Evolutionary conservation across 805 yeast genomes (phyloP).

Genomic region (Saturnispora saitoi): DNA sequence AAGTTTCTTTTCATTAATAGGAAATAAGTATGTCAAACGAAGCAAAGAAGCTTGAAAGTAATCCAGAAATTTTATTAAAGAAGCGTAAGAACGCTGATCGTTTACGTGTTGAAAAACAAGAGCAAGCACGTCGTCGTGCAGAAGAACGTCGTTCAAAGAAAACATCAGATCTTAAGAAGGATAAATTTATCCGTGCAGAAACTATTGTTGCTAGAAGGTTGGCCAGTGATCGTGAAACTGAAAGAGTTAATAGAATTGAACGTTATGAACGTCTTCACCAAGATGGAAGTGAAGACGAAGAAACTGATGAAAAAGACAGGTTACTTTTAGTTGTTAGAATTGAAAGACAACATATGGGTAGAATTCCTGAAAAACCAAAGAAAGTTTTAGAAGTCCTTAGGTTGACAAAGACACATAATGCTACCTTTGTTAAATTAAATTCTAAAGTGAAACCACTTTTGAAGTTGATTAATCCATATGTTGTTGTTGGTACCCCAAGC

Average conservation of each 20-base stretch:
- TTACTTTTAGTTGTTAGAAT: constrained; percentile 61
- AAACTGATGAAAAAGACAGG: constrained; percentile 24
- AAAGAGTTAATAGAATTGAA: constrained; percentile 56
- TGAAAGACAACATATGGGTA: constrained; percentile 54
- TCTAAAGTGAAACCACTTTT: constrained; percentile 52
- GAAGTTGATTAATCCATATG: constrained; percentile 62
- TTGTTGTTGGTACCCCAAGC: constrained; percentile 70
- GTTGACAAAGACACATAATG: constrained; percentile 51
- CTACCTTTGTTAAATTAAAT: constrained; percentile 63
- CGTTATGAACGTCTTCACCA: constrained; percentile 36
- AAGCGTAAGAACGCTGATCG: constrained; percentile 76
- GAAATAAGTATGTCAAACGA: constrained; percentile 16
- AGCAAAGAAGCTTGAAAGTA: constrained; percentile 44
- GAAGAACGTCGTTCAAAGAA: constrained; percentile 38
- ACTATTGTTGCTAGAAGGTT: constrained; percentile 57
- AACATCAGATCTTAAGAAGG: constrained; percentile 32
- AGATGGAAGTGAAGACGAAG: constrained; percentile 24
- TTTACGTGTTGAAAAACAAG: constrained; percentile 65
- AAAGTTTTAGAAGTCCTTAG: constrained; percentile 55
- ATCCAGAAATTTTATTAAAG: constrained; percentile 68
- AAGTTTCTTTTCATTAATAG: not conserved
- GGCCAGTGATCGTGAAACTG: constrained; percentile 58
- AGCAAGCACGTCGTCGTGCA: constrained; percentile 45
- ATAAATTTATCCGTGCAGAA: constrained; percentile 66
- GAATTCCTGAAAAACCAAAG: constrained; percentile 55